Evolutionary conservation across 768 basidiomycete genomes (phyloP).

Genomic region (Hericium erinaceus): DNA sequence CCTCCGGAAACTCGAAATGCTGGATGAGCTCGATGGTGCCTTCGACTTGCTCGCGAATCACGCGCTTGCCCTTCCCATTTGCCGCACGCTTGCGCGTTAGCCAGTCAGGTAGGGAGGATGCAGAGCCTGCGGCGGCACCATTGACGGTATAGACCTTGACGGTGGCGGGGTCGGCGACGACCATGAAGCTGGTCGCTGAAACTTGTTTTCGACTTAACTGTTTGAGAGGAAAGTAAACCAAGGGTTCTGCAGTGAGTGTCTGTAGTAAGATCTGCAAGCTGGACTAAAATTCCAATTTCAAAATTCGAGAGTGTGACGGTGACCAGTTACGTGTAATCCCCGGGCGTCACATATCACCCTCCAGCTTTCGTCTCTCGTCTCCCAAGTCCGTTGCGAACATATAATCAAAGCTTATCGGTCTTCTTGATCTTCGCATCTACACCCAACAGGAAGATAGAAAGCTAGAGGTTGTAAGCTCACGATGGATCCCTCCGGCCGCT

Average conservation of each 20-base stretch:
- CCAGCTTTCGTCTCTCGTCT: too few relatives aligned
- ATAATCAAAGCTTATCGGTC: too few relatives aligned
- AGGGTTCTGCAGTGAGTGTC: not conserved
- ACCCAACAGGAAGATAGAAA: too few relatives aligned
- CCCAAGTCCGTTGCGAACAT: too few relatives aligned
- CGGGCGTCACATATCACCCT: too few relatives aligned
- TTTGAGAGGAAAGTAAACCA: not conserved
- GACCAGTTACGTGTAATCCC: too few relatives aligned
- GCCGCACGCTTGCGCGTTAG: conserved; percentile 63
- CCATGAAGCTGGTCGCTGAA: not conserved
- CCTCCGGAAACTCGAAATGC: conserved; percentile 95
- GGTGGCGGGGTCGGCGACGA: conserved; percentile 25
- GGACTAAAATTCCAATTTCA: too few relatives aligned
- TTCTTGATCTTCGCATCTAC: too few relatives aligned
- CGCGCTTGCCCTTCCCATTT: conserved; percentile 54
- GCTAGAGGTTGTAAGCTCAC: not conserved
- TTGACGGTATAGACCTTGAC: conserved; percentile 95
- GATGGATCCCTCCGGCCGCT: conserved; percentile 51
- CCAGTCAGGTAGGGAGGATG: conserved; percentile 93
- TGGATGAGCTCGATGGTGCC: conserved; percentile 88
- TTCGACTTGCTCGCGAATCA: conserved; percentile 63
- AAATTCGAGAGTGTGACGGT: too few relatives aligned
- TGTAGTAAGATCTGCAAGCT: too few relatives aligned
- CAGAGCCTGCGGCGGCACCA: conserved; percentile 78
- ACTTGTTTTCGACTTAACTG: too few relatives aligned